Evolutionary conservation across 2,329 filamentous ascomycete species (phyloP).

Genomic region (Xylariales sp.): DNA sequence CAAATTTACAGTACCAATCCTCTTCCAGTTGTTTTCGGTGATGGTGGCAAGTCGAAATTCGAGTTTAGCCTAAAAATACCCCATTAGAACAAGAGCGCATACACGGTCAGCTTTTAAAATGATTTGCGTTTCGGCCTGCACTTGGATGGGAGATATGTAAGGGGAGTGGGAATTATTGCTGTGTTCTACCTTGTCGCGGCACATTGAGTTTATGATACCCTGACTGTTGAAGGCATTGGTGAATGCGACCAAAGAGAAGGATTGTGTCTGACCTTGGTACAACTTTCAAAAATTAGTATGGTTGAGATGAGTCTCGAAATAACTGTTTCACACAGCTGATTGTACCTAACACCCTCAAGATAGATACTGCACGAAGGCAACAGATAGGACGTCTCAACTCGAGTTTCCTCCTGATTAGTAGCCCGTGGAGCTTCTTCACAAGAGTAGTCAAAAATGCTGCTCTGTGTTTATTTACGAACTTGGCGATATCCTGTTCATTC

Average conservation of each 20-base stretch:
- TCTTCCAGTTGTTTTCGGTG: constrained; percentile 45
- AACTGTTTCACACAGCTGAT: neutral
- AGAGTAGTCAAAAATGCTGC: neutral
- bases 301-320: neutral
- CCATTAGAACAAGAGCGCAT: constrained; percentile 16
- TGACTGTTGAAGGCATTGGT: constrained; percentile 33
- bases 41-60: constrained; percentile 42
- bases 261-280: constrained; percentile 1
- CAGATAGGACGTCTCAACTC: neutral
- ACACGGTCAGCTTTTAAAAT: neutral
- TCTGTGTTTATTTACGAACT: neutral
- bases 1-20: constrained; percentile 18
- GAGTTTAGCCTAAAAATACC: constrained; percentile 41
- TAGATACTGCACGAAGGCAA: neutral
- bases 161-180: neutral
- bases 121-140: neutral
- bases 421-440: neutral
- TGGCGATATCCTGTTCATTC: no score
- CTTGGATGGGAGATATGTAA: neutral
- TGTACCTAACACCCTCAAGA: constrained; percentile 3
- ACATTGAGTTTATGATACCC: constrained; percentile 41
- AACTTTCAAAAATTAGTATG: constrained; percentile 10
- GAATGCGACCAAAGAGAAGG: constrained; percentile 6
- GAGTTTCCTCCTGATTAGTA: neutral
- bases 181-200: constrained; percentile 26